Conservation (phyloP, 2,329 filamentous ascomycete genomes). For the Aquanectria penicillioides region DNA sequence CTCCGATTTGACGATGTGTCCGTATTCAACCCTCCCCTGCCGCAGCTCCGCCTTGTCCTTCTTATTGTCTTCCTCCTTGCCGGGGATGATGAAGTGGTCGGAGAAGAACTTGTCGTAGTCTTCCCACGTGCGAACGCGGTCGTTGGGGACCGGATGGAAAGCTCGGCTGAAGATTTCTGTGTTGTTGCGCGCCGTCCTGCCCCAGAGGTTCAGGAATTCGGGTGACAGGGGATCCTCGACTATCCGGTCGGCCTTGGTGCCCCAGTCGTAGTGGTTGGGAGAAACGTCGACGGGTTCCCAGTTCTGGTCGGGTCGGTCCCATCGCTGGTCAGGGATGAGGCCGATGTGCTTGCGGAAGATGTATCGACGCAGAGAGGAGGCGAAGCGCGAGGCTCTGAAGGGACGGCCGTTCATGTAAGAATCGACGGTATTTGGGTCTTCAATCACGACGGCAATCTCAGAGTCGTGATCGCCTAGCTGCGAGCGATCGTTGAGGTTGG, state of each 20-base stretch:
- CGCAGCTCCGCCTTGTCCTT: conserved; percentile 58
- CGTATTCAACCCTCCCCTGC: conserved; percentile 77
- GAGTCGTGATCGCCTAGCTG: conserved; percentile 87
- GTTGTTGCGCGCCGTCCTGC: conserved; percentile 76
- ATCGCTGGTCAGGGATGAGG: conserved; percentile 77
- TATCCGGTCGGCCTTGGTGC: conserved; percentile 70
- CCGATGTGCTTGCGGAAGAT: conserved; percentile 94
- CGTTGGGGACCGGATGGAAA: conserved; percentile 82
- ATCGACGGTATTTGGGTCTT: conserved; percentile 77
- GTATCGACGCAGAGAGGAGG: conserved; percentile 81
- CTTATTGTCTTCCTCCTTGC: conserved; percentile 48
- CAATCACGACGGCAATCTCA: conserved; percentile 89
- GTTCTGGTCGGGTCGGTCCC: conserved; percentile 75
- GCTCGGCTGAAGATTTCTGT: conserved; percentile 83
- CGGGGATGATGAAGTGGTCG: conserved; percentile 70
- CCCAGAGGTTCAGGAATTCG: conserved; percentile 78
- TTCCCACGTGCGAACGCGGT: conserved; percentile 75
- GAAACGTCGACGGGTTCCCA: conserved; percentile 77
- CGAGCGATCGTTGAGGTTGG: conserved; percentile 70
- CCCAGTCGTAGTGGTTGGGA: conserved; percentile 80
- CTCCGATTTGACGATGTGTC: conserved; percentile 85
- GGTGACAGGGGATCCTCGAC: conserved; percentile 79
- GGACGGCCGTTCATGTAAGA: conserved; percentile 78
- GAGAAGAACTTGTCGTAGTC: conserved; percentile 79
- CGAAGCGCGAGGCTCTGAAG: conserved; percentile 79